phyloP scores from a whole-genome alignment of 805 yeast species.

The Starmerella vaccinii region DNA sequence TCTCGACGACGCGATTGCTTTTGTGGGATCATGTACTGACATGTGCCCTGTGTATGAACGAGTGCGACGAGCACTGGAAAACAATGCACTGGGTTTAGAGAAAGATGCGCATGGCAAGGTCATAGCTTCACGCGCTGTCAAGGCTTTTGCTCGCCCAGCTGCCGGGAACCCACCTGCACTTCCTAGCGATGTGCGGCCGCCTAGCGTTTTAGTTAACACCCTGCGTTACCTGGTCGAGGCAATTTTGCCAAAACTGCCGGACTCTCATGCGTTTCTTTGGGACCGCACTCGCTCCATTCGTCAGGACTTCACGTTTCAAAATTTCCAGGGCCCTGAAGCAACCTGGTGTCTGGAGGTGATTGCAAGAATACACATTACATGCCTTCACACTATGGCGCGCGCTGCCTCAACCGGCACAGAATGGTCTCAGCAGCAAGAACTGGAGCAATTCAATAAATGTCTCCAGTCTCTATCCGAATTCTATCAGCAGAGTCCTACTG shows the following conservation, averaged over 20 bases:
- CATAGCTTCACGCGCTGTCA: slow-evolving; percentile 54
- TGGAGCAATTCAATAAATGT: slow-evolving; percentile 88
- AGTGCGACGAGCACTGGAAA: slow-evolving; percentile 74
- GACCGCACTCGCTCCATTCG: slow-evolving; percentile 93
- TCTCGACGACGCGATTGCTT: slow-evolving; percentile 76
- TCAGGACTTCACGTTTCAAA: slow-evolving; percentile 94
- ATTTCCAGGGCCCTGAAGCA: slow-evolving; percentile 87
- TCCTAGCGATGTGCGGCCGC: slow-evolving; percentile 96
- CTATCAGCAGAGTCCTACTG: slow-evolving; percentile 55
- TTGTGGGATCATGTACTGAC: slow-evolving; percentile 78
- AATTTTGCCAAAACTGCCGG: slow-evolving; percentile 59
- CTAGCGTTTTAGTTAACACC: slow-evolving; percentile 56
- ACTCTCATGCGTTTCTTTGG: slow-evolving; percentile 86
- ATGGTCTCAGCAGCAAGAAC: slow-evolving; percentile 87
- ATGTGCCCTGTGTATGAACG: slow-evolving; percentile 96
- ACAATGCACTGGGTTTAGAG: slow-evolving; percentile 73
- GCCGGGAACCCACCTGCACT: slow-evolving; percentile 97
- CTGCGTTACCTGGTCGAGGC: slow-evolving; percentile 61
- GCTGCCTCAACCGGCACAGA: slow-evolving; percentile 39
- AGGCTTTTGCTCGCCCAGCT: slow-evolving; percentile 92
- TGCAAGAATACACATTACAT: slow-evolving; percentile 74
- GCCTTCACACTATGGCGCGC: slow-evolving; percentile 71
- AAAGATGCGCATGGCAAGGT: slow-evolving; percentile 51
- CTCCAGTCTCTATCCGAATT: slow-evolving; percentile 80
- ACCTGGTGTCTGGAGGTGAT: slow-evolving; percentile 85